Evolutionary conservation across 768 basidiomycete genomes (phyloP), one percentile per base, ranked within the genome.

Genomic region (Amanita phalloides): DNA sequence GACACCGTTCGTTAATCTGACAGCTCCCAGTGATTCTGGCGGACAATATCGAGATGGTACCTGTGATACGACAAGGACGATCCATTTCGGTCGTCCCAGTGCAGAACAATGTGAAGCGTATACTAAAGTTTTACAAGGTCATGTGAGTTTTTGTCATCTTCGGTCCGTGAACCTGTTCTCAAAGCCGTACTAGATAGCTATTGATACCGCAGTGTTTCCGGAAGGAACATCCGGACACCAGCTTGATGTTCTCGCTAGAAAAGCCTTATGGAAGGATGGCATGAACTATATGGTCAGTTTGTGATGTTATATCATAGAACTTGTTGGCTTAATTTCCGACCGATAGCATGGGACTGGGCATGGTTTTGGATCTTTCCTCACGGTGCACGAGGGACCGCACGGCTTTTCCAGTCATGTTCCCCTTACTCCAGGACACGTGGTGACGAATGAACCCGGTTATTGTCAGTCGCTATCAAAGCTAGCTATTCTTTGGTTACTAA

Each of bases 81-180:
- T 90, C 26, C 88, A 91, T 68, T 90, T 94, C 61, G 91, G 92
- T 38, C 77, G 82, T n/a, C 88, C 89, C 6, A 81, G 84, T n/a
- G 54, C 73, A n/a, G 86, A 90, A 56, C 84, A 90, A 63, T 84
- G 81, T 62, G 86, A 93, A 57, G 92, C 95, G 1, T 99, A 83
- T 67, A 99, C 96, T 28, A 76, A 92, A 43, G 96, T 98, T 39
- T 65, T 99, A 53, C 96, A 99, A 68, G 95, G 94, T 6, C 96
- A 99, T 70, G 90, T 91, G 72, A 60, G 88, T 76, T 57, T 50
- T 55, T 53, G 48, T 39, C 37, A 36, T 32, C 25, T 35, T 53
- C 48, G 46, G 28, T 51, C 53, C 56, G 45, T 59, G 64, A 51
- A 53, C 33, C 51, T 33, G 25, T 13, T 49, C 37, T 38, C 21